Evolutionary conservation across 495 filamentous ascomycete species (phyloP), one percentile per base, ranked within the genome.

Genomic region (Chaetomidium leptoderma): DNA sequence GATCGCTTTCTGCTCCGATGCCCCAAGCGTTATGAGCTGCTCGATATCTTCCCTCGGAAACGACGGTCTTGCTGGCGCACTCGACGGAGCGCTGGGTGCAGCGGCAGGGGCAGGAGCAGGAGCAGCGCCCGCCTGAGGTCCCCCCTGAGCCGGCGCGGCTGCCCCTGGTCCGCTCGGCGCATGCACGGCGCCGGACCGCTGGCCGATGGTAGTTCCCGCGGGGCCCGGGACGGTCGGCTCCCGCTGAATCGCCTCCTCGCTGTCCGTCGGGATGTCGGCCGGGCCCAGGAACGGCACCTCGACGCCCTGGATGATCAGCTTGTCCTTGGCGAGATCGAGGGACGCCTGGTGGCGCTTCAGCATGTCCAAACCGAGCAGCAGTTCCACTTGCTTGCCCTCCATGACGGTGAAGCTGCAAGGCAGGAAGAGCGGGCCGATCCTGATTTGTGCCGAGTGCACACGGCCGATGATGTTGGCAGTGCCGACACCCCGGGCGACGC

Each of bases 371-470:
- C 93, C 93, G 11, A 99, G 79, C 8, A 99, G 81, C 11, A 99
- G 77, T 64, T 97, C 93, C n/a, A 97, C 93, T 57, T 89, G 85
- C 72, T 97, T 99, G 35, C 93, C 93, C 73, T 99, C 93, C 93
- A 99, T 97, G 61, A 99, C 93, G n/a, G 95, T 97, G 72, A 99
- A 99, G 47, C 88, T 89, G 76, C 91, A 97, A 0, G 92, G 84
- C 49, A 99, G 81, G 66, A 90, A 91, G 65, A 92, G 82, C 35
- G 80, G 81, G 17, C 93, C 95, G 61, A 99, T 95, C 74, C 88
- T 89, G 68, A 97, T 92, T 70, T 89, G 89, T 14, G 95, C 92
- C 17, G 86, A 88, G 67, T 97, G 93, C 0, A 99, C 93, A 26
- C 92, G 90, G 36, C 93, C 93, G 17, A 99, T 84, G 59, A 99